Percentiles rank a stretch among this genome's conserved stretches.
phyloP scores from a whole-genome alignment of 2,329 filamentous ascomycete genomes.

The Rhinocladiella mackenziei region DNA sequence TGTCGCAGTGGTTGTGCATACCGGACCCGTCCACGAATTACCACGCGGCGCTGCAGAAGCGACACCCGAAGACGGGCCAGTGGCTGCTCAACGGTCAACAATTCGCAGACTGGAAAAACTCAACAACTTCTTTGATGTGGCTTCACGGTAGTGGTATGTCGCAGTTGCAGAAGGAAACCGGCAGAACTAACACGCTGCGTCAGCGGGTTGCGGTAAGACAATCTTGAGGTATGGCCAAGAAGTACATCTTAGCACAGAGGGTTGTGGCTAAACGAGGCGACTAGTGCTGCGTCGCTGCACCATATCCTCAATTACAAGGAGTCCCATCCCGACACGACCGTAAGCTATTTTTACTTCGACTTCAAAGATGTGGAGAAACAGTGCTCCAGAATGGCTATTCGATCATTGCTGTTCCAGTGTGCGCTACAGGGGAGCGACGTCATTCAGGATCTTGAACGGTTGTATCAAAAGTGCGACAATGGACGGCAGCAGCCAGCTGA shows the following conservation, averaged over 20 bases:
- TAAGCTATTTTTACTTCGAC: conserved; percentile 38
- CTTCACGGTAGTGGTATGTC: conserved; percentile 16
- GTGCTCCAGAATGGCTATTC: conserved; percentile 26
- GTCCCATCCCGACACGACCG: background rate
- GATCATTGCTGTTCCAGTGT: conserved; percentile 1
- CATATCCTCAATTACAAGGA: conserved; percentile 11
- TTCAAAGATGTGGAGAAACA: conserved; percentile 41
- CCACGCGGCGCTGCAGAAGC: conserved; percentile 9
- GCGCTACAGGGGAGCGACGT: background rate
- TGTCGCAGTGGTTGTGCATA: conserved; percentile 6
- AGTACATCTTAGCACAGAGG: background rate
- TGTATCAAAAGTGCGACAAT: conserved; percentile 5
- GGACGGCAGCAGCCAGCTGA: conserved; percentile 4
- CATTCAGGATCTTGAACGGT: background rate
- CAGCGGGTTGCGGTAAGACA: conserved; percentile 20
- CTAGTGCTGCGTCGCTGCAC: conserved; percentile 1
- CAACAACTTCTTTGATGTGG: conserved; percentile 12
- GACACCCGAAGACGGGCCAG: conserved; percentile 7
- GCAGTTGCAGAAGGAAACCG: background rate
- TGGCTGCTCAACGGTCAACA: conserved; percentile 13
- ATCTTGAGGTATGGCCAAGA: conserved; percentile 11
- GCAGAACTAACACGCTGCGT: background rate
- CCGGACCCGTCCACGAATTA: conserved; percentile 21
- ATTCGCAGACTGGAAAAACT: conserved; percentile 13
- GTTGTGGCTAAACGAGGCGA: background rate